phyloP scores from a whole-genome alignment of 768 basidiomycete species.

The Suillus alpinus region DNA sequence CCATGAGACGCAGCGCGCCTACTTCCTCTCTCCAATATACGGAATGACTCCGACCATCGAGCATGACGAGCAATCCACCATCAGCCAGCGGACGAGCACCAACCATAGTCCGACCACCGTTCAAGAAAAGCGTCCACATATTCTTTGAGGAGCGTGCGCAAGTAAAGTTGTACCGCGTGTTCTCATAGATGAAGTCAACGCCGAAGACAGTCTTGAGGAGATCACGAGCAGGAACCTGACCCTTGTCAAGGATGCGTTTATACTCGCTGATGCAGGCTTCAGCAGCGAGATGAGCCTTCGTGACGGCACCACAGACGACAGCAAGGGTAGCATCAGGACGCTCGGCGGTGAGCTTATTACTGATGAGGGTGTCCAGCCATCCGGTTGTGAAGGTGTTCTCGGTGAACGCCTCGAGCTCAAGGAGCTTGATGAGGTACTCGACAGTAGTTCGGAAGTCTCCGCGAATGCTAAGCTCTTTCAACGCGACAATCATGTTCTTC shows the following conservation, averaged over 20 bases:
- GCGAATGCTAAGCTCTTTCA: conserved; percentile 97
- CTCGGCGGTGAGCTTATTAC: conserved; percentile 95
- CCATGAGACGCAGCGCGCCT: conserved; percentile 86
- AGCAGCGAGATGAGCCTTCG: conserved; percentile 89
- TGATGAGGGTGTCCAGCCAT: conserved; percentile 97
- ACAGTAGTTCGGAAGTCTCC: conserved; percentile 99
- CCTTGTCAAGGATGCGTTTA: conserved; percentile 94
- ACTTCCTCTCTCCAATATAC: conserved; percentile 99
- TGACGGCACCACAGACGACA: conserved; percentile 93
- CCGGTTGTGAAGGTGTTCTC: conserved; percentile 98
- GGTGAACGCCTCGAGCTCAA: conserved; percentile 94
- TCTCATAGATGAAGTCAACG: conserved; percentile 97
- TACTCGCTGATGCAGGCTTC: conserved; percentile 91
- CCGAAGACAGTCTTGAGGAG: conserved; percentile 95
- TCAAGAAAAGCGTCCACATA: conserved; percentile 92
- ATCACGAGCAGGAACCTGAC: conserved; percentile 94
- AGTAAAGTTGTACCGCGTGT: conserved; percentile 92
- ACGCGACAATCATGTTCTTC: conserved; percentile 99
- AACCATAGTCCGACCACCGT: conserved; percentile 90
- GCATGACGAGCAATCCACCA: conserved; percentile 86
- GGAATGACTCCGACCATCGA: conserved; percentile 95
- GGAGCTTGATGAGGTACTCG: conserved; percentile 96
- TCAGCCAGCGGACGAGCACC: conserved; percentile 92
- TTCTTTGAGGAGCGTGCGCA: conserved; percentile 86
- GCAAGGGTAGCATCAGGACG: conserved; percentile 91